Base-by-base conservation (phyloP, 305 asterid species). In the Rubia tinctorum region DNA sequence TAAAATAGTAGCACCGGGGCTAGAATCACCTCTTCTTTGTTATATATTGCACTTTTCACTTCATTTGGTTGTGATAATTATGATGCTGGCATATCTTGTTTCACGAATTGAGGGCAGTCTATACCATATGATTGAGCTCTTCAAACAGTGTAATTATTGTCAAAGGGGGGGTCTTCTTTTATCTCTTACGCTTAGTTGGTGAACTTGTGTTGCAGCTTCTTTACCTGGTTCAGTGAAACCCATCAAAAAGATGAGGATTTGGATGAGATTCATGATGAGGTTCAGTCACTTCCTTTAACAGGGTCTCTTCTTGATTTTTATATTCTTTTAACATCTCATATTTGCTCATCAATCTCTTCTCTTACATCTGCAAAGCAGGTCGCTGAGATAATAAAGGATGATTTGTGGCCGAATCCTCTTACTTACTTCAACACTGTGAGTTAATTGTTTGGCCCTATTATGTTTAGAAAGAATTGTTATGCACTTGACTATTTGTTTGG, bases 301-400 rank as follows among this genome's bases (percentile, higher is more conserved):
- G 22, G 45, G 30, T 14, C 12, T 51, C 45, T 53, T 34, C 37
- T 58, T 23, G 6, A 42, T 27, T 5, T 53, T 34, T 20, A 0
- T 55, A 12, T 68, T 65, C 9, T n/a, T 11, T 37, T 14, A 17
- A 23, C 20, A 65, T 40, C 73, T 60, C 25, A 55, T 49, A 20
- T 53, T 30, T 56, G 25, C 60, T 22, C 55, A 45, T 76, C 72
- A 4, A 70, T 79, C 43, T 68, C 39, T 43, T 77, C 58, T 47
- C 66, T 43, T 30, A 0, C 66, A 76, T n/a, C 43, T n/a, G 20
- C 66, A 11, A 53, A 64, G 80, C 89, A 95, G 95, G 90, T 95
- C 79, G 98, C 98, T 80, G 99, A 95, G 69, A 82, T 95, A 77
- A 92, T 95, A 84, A 95, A 92, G 92, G 99, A 95, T 68, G 98